Base-by-base conservation (phyloP, 1,139 yeast genomes). In the Spencermartinsiella ligniputridi region DNA sequence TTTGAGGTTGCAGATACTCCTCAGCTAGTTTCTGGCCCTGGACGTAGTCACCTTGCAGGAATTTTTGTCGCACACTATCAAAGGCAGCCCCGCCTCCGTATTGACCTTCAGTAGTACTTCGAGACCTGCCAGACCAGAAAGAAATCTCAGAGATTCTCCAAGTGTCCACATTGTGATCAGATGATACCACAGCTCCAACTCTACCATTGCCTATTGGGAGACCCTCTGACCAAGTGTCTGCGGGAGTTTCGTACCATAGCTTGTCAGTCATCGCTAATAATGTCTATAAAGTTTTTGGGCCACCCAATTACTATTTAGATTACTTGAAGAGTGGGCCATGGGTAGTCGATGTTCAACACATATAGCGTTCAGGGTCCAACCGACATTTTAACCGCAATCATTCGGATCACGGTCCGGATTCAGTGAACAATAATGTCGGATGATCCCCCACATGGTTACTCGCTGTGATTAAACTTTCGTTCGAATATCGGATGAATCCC, bases 151-250 rank as follows among this genome's bases (percentile, higher is more conserved):
- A 17, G n/a, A 45, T 13, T 6, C 30, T 13, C 48, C 45, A 45
- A 3, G 18, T 27, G 12, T 45, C 48, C 11, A n/a, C 17, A 5
- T 21, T n/a, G 3, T 16, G n/a, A 3, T 16, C 39, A 25, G 46
- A 45, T 3, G 18, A 18, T 6, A 45, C 37, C 18, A 45, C 39
- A 3, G 45, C 48, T n/a, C 48, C 48, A 19, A 45, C 24, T 24
- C 46, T 20, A 15, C 48, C 48, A 18, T 42, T 45, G n/a, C 48
- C 48, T 9, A 45, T 22, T 12, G 48, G 48, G 37, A 45, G 25
- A 3, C 48, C 48, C 21, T 45, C 35, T 11, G 22, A 18, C 48
- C 48, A 45, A 9, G 13, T 30, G 6, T 16, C 19, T 6, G 46
- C 48, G 9, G 48, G 48, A 2, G 35, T 13, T 3, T 39, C 19